Evolutionary conservation across 2,329 filamentous ascomycete species (phyloP).

Genomic region (Ilyonectria robusta): DNA sequence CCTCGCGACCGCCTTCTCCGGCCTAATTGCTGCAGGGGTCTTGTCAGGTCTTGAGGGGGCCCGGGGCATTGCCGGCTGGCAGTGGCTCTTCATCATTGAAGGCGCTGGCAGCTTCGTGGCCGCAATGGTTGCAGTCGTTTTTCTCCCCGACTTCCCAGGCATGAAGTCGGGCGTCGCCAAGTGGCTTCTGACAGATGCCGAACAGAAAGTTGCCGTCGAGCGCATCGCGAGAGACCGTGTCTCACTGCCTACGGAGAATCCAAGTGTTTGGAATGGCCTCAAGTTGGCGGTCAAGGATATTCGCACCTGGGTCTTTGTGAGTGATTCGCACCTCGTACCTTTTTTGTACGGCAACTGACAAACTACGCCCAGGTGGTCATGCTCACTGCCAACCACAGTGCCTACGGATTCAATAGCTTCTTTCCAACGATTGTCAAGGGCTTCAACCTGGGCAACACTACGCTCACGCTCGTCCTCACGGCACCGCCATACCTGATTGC

Average conservation of each 20-base stretch:
- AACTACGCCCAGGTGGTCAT: slow-evolving; percentile 29
- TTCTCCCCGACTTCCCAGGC: slow-evolving; percentile 38
- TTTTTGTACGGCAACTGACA: neutral
- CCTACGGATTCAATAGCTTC: slow-evolving; percentile 46
- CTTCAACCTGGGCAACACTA: slow-evolving; percentile 35
- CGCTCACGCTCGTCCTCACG: slow-evolving; percentile 42
- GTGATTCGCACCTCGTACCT: neutral
- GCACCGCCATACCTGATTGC: slow-evolving; percentile 46
- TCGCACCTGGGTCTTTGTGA: slow-evolving; percentile 45
- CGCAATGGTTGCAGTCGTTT: slow-evolving; percentile 32
- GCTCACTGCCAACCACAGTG: slow-evolving; percentile 39
- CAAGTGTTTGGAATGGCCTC: slow-evolving; percentile 37
- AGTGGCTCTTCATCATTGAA: slow-evolving; percentile 66
- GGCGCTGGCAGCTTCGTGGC: slow-evolving; percentile 57
- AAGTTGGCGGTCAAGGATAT: slow-evolving; percentile 41
- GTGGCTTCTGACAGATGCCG: slow-evolving; percentile 30
- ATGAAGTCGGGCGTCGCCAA: slow-evolving; percentile 22
- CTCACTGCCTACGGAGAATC: slow-evolving; percentile 32
- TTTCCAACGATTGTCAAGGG: slow-evolving; percentile 44
- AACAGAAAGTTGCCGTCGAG: slow-evolving; percentile 30
- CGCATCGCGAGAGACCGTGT: slow-evolving; percentile 42
- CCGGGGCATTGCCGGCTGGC: slow-evolving; percentile 70
- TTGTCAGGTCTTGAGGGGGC: slow-evolving; percentile 55
- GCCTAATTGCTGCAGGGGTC: slow-evolving; percentile 39
- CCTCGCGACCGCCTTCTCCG: slow-evolving; percentile 40